phyloP scores from a whole-genome alignment of 495 filamentous ascomycete genomes.

The Articulospora tetracladia region DNA sequence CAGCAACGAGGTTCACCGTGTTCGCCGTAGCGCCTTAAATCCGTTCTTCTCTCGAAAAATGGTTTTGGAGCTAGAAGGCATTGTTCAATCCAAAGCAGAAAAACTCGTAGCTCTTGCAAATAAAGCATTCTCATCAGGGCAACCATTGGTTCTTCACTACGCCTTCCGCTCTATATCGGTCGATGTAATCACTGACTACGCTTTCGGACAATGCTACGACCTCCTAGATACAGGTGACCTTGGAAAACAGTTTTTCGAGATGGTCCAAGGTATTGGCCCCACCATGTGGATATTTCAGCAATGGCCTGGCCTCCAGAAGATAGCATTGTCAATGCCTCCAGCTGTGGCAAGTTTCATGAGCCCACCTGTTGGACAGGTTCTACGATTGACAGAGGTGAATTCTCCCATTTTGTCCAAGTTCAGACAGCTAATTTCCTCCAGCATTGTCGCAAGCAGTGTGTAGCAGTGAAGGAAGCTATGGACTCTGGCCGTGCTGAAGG shows the following conservation, averaged over 20 bases:
- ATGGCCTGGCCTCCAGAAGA: neutral
- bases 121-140: neutral
- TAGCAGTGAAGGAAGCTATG: too few relatives aligned
- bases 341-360: slow-evolving; percentile 4
- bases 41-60: slow-evolving; percentile 38
- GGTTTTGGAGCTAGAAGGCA: slow-evolving; percentile 29
- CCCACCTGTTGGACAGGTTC: slow-evolving; percentile 8
- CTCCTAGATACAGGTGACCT: slow-evolving; percentile 22
- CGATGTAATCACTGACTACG: slow-evolving; percentile 43
- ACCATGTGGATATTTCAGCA: slow-evolving; percentile 13
- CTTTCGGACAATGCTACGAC: slow-evolving; percentile 31
- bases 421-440: neutral
- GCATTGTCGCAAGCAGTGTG: neutral
- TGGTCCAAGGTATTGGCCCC: slow-evolving; percentile 20
- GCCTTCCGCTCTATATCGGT: slow-evolving; percentile 33
- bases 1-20: slow-evolving; percentile 29
- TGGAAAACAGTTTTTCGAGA: slow-evolving; percentile 22
- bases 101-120: neutral
- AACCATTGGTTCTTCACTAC: neutral
- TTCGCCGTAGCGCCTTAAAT: slow-evolving; percentile 30
- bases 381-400: slow-evolving; percentile 18
- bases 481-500: too few relatives aligned
- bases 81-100: slow-evolving; percentile 18
- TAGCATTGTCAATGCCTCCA: neutral
- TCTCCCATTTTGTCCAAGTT: too few relatives aligned